Evolutionary conservation across 768 basidiomycete species (phyloP), one percentile per base, ranked within the genome.

Genomic region (Clavulina sp.): DNA sequence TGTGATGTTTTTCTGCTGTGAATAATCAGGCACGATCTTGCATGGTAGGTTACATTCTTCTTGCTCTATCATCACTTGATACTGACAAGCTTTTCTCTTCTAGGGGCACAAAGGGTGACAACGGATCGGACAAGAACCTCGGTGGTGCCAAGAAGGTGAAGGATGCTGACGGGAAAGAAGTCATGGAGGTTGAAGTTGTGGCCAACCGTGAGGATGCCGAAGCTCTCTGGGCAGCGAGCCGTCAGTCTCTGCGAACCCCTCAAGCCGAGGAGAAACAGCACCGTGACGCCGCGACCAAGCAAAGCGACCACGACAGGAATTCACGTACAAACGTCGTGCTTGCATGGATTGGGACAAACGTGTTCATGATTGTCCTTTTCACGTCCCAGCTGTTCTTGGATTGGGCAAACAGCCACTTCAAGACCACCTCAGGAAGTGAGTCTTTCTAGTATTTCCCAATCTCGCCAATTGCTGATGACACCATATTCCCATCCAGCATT

Each of bases 81-180:
- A 9, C 34, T 38, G 34, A 19, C 34, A 19, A 19, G 16, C 23
- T n/a, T 18, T 5, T 43, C 24, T 50, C 13, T 48, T 74, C 75
- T 26, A 46, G 43, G 88, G 89, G 89, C 54, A 92, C 89, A 28
- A 88, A 92, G 61, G 88, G 89, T 55, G 86, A 91, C 67, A 89
- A 91, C 58, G 83, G 84, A 36, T 69, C 86, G 7, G 68, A 78
- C 13, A 91, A 92, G 65, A 88, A 93, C 62, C 73, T 93, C 7
- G 89, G 89, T 52, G 78, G 81, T 6, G 89, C 87, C 1, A 91
- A 89, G 72, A 91, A 89, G 64, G 71, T 87, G 54, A 81, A 84
- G 68, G 77, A 75, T 51, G 80, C 81, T 32, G 79, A 81, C 62
- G 89, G 89, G 49, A 82, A 91, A 59, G 84, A 84, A 43, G 68